Evolutionary conservation across 345 rosid genomes (phyloP), one percentile per base, ranked within the genome.

Genomic region (Pugionium dolabratum): DNA sequence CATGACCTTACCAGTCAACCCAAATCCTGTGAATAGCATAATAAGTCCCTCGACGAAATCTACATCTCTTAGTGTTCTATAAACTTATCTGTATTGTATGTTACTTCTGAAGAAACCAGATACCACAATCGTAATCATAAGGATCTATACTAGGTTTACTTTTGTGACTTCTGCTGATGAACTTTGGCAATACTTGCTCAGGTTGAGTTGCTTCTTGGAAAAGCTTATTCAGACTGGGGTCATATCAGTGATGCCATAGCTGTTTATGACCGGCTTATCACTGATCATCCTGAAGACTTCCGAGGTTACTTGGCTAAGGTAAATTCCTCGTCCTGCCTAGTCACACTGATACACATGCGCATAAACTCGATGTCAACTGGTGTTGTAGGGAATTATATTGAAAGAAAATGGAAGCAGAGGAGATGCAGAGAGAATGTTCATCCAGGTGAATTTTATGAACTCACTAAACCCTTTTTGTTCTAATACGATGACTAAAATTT

Each of bases 241-340:
- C 94, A 84, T 74, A 64, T 90, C 62, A 86, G 93, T 64, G 98
- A 93, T 81, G 97, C 97, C 35, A 79, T 85, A 39, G 80, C 97
- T 67, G 89, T 93, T 66, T 93, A 90, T 69, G 87, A 93, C 72
- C 80, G 76, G 75, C 83, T 93, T 48, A 90, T 93, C 79, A 75
- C 89, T 61, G 75, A 63, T 54, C 79, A 93, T 69, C 97, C 97
- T 4, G 82, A 85, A 55, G 98, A 93, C 69, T 90, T 93, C 70
- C 85, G 96, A 40, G 98, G 96, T 56, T 93, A 90, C 81, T 79
- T 93, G 45, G 98, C 98, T 8, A 93, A 90, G 98, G 98, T 90
- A 62, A 40, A 47, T 64, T 46, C 50, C 10, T 48, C 26, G 9
- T 7, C 26, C 39, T 7, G 6, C 40, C 55, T 27, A 29, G 45